These are phyloP conservation scores for Trichoderma aggressivum DNA, from an alignment of 2,329 filamentous ascomycete genomes.

Conservation along the genomic window DNA sequence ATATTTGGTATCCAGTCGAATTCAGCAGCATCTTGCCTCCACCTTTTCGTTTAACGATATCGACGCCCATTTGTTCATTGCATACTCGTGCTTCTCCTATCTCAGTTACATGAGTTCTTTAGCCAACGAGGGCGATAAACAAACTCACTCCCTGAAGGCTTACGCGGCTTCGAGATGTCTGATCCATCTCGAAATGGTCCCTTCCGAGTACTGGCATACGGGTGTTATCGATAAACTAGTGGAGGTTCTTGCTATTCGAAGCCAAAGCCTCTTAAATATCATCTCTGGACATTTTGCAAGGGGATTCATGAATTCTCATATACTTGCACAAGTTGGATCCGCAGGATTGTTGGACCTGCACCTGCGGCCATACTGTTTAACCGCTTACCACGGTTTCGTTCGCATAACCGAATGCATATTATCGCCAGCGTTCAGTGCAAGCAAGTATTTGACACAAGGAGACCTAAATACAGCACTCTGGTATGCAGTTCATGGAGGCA, in stretches of 20 bases:
- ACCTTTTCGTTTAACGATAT: conserved; percentile 2
- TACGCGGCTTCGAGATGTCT: not conserved
- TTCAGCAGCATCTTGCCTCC: not conserved
- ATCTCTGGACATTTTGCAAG: not conserved
- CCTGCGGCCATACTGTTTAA: not conserved
- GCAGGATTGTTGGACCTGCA: not conserved
- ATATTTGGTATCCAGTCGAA: conserved; percentile 12
- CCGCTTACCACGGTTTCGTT: not conserved
- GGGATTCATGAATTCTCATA: not conserved
- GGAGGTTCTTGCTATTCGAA: not conserved
- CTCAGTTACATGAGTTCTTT: not conserved
- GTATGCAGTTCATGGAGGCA: not conserved
- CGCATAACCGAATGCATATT: not conserved
- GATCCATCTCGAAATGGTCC: not conserved
- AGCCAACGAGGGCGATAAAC: not conserved
- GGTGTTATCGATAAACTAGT: not conserved
- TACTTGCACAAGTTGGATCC: not conserved
- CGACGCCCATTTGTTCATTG: conserved; percentile 4
- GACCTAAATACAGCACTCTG: not conserved
- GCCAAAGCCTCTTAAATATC: not conserved
- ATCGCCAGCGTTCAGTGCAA: not conserved
- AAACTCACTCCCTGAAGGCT: not conserved
- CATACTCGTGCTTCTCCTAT: not conserved
- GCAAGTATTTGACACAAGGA: not conserved
- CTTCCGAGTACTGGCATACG: not conserved